Evolutionary conservation across 1,139 yeast species (phyloP), one percentile per base, ranked within the genome.

Genomic region (Nakaseomyces kungkrabaensis): DNA sequence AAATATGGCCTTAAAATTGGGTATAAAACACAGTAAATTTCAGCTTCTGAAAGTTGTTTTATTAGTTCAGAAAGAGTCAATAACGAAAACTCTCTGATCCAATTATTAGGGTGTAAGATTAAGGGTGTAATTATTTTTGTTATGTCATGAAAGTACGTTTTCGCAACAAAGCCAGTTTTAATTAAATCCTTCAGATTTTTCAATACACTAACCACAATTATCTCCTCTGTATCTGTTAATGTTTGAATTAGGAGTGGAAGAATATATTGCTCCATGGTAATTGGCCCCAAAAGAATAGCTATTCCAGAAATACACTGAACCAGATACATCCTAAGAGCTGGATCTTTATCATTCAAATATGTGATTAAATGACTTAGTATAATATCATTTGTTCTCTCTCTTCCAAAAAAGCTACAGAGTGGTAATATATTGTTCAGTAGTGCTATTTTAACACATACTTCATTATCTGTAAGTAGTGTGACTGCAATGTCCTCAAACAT

Each of bases 341-440:
- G 72, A 59, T 82, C 81, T 47, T 80, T 75, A 62, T 89, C 97
- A 64, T 94, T 94, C 53, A 94, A 69, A 61, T 89, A 94, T 0
- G 97, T 90, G 44, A 92, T 89, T 49, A 90, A 71, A 70, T 94
- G 98, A 43, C 96, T 90, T 46, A 94, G 68, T 13, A 94, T 81
- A 43, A 90, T 73, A 65, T 94, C 97, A 62, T 86, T 89, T 0
- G 96, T 85, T 58, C 81, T 85, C 49, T 88, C 95, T 47, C 83
- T 80, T 0, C 97, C 97, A 63, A 94, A 83, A 55, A 84, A 85
- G 24, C 81, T 74, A 59, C 97, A 87, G 5, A 94, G 67, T 0
- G 92, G 87, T 10, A 84, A 70, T 24, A 90, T 82, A 52, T 85
- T 79, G 43, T 74, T 69, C 47, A 94, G 72, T 17, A 92, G 67